Conservation (phyloP, 345 rosid genomes). For the Bruguiera gymnorhiza region DNA sequence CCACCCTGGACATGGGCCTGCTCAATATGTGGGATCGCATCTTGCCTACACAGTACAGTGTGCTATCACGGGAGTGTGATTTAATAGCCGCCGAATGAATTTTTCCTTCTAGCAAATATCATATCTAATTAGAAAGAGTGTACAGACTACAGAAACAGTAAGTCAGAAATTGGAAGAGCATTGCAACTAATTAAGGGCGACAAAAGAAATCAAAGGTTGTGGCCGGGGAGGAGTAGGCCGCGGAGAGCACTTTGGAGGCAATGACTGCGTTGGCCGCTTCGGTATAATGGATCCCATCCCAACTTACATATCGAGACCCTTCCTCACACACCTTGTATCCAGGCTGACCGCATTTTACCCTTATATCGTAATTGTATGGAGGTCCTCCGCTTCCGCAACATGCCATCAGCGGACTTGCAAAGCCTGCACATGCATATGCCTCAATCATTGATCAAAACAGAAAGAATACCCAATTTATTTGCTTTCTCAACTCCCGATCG, state of each 20-base stretch:
- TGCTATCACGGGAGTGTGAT: too few species aligned
- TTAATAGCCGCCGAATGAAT: too few species aligned
- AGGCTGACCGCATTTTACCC: conserved; percentile 58
- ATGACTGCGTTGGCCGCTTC: conserved; percentile 65
- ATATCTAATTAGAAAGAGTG: too few species aligned
- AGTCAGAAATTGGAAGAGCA: too few species aligned
- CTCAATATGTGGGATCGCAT: too few species aligned
- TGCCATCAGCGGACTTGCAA: conserved; percentile 66
- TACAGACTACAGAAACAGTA: too few species aligned
- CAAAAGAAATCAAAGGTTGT: conserved; percentile 58
- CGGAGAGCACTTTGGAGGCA: conserved; percentile 59
- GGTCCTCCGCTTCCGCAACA: conserved; percentile 89
- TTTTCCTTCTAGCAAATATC: too few species aligned
- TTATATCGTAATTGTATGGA: conserved; percentile 69
- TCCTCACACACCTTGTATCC: conserved; percentile 44
- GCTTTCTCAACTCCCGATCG: background rate
- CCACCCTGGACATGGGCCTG: too few species aligned
- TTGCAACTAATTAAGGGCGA: conserved; percentile 2
- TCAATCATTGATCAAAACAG: background rate
- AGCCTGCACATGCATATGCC: conserved; percentile 36
- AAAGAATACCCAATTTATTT: background rate
- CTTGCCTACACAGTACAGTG: too few species aligned
- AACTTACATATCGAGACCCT: conserved; percentile 49
- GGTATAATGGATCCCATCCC: conserved; percentile 84
- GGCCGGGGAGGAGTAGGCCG: conserved; percentile 52